These are phyloP conservation scores for Datura wrightii DNA, from an alignment of 257 asterid species.

Conservation along the genomic window DNA sequence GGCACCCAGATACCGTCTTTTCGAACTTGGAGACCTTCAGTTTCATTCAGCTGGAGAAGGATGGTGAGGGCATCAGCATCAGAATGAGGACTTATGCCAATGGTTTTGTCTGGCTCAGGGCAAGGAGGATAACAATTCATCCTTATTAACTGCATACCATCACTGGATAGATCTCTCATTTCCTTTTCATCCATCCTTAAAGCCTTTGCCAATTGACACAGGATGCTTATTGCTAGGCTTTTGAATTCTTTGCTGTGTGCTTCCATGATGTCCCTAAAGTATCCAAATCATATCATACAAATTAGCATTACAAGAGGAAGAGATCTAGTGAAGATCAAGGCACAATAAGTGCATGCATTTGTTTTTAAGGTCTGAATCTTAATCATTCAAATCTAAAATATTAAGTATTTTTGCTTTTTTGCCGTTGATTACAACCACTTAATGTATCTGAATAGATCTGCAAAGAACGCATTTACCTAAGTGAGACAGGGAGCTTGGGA, in stretches of 20 bases:
- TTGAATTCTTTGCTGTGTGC: conserved; percentile 45
- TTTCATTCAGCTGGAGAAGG: conserved; percentile 58
- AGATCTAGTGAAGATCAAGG: background rate
- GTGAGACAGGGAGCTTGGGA: background rate
- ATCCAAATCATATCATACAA: background rate
- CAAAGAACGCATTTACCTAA: background rate
- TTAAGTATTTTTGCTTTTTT: too few species aligned
- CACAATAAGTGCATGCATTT: background rate
- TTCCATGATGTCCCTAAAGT: conserved; percentile 47
- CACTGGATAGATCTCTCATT: conserved; percentile 38
- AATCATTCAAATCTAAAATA: too few species aligned
- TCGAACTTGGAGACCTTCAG: conserved; percentile 56
- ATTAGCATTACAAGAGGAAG: background rate
- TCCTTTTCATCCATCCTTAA: conserved; percentile 50
- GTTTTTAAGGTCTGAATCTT: background rate
- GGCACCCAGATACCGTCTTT: conserved; percentile 57
- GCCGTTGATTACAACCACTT: background rate
- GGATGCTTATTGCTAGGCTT: conserved; percentile 42
- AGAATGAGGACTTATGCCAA: conserved; percentile 61
- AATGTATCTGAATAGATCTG: too few species aligned
- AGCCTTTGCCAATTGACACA: conserved; percentile 51
- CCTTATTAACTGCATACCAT: conserved; percentile 56
- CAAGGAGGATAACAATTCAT: conserved; percentile 67
- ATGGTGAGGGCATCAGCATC: conserved; percentile 64
- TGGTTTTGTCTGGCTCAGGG: conserved; percentile 53